phyloP scores from a whole-genome alignment of 2,329 filamentous ascomycete species.

The Botrytis sinoallii region DNA sequence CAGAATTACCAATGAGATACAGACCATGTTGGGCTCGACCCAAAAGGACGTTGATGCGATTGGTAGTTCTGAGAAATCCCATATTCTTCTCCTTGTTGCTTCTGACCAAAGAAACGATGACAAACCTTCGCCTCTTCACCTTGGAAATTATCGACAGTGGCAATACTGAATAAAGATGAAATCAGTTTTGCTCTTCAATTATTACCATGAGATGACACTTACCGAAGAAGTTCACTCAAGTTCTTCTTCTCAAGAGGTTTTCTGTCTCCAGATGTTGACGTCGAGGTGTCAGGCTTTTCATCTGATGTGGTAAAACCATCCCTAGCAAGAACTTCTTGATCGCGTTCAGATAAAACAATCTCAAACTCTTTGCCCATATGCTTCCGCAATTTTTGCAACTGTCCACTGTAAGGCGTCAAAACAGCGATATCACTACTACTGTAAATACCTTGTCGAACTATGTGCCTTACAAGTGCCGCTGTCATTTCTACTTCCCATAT shows the following conservation, averaged over 20 bases:
- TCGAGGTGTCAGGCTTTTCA: neutral
- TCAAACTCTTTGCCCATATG: constrained; percentile 34
- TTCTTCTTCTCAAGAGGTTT: constrained; percentile 27
- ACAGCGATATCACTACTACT: constrained; percentile 62
- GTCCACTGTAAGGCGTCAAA: constrained; percentile 62
- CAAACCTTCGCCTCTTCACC: constrained; percentile 62
- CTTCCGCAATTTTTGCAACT: constrained; percentile 42
- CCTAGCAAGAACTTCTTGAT: constrained; percentile 33
- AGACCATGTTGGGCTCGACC: constrained; percentile 67
- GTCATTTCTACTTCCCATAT: constrained; percentile 63
- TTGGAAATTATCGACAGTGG: constrained; percentile 74
- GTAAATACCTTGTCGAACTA: constrained; percentile 64
- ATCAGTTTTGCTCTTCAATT: neutral
- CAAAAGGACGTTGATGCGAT: constrained; percentile 68
- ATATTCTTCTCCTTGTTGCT: constrained; percentile 58
- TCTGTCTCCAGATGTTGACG: neutral
- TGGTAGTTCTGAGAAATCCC: constrained; percentile 64
- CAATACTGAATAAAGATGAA: constrained; percentile 35
- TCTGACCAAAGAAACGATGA: constrained; percentile 68
- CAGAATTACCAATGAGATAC: constrained; percentile 65
- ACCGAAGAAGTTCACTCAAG: constrained; percentile 32
- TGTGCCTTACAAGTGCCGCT: constrained; percentile 58
- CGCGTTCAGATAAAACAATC: constrained; percentile 36
- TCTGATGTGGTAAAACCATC: constrained; percentile 23
- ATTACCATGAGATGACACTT: neutral